Evolutionary conservation across 1,284 basidiomycete genomes (phyloP), one percentile per base, ranked within the genome.

Genomic region (Phlebopus sp.): DNA sequence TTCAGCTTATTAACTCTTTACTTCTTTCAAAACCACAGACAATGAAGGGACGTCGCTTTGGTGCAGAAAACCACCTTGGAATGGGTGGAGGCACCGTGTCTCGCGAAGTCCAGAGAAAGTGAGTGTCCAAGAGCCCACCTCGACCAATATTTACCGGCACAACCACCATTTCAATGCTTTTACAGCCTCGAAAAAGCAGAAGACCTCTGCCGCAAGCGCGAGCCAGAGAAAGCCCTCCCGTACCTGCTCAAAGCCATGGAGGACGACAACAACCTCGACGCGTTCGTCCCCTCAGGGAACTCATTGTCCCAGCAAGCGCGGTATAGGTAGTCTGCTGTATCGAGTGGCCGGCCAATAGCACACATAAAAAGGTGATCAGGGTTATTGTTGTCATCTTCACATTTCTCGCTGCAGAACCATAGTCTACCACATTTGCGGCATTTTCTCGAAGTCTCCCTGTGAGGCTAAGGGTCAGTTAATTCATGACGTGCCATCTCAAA

Each of bases 201-300:
- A 44, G 55, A 59, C 36, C 54, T 64, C 3, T 63, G 61, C 37
- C 50, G 55, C 13, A 59, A 51, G 38, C 51, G 53, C 6, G 62
- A 57, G 45, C 60, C 62, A 3, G 40, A 55, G 35, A 45, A 63
- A 36, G 64, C 61, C 3, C 14, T 62, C 13, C 62, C 61, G 2
- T 67, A 59, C 36, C 53, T 66, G 1, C 21, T 52, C 10, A 60
- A 60, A 39, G 64, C 60, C 2, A 55, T 66, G 57, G 57, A 64
- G 32, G 64, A 62, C 47, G 55, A 54, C 13, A 59, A 62, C 50
- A 64, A 64, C 37, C 45, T 62, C 8, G 63, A 66, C 44, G 63
- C 60, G 19, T 55, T 52, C 21, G 42, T 67, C 7, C 64, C 63
- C 6, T 37, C 34, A 4, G 23, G 23, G 4, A 44, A 17, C 6